Evolutionary conservation across 805 yeast species (phyloP).

Genomic region (Hanseniaspora vineae): DNA sequence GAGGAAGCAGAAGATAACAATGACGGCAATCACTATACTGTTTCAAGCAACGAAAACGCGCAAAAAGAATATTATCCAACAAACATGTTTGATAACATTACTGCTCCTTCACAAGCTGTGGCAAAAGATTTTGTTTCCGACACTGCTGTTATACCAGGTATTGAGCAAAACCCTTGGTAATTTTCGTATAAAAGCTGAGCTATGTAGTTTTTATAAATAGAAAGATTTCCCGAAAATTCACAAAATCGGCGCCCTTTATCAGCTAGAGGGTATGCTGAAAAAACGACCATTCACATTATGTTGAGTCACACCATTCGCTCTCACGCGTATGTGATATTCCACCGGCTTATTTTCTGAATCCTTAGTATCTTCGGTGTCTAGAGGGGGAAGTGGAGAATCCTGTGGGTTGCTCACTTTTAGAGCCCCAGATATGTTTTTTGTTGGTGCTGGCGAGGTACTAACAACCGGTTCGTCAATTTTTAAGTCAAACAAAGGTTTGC

Average conservation of each 20-base stretch:
- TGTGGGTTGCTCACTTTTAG: conserved; percentile 4
- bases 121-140: conserved; percentile 8
- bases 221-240: not conserved
- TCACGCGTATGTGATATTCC: conserved; percentile 30
- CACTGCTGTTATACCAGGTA: conserved; percentile 41
- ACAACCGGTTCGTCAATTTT: not conserved
- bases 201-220: not conserved
- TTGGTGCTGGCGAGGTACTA: not conserved
- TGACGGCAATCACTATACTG: conserved; percentile 5
- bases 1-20: conserved; percentile 8
- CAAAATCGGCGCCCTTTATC: too few relatives aligned
- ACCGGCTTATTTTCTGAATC: conserved; percentile 9
- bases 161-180: conserved; percentile 58
- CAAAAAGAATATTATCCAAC: conserved; percentile 13
- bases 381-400: conserved; percentile 1
- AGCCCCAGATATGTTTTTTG: conserved; percentile 1
- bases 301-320: conserved; percentile 28
- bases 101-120: conserved; percentile 43
- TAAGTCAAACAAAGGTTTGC: not conserved
- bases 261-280: conserved; percentile 16
- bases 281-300: conserved; percentile 29
- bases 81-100: conserved; percentile 56
- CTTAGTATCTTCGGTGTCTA: conserved; percentile 1
- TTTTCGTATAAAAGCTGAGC: not conserved
- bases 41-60: conserved; percentile 22